These are phyloP conservation scores for Pythium brassicae DNA, from an alignment of 352 stramenopile species.

Conservation along the genomic window DNA sequence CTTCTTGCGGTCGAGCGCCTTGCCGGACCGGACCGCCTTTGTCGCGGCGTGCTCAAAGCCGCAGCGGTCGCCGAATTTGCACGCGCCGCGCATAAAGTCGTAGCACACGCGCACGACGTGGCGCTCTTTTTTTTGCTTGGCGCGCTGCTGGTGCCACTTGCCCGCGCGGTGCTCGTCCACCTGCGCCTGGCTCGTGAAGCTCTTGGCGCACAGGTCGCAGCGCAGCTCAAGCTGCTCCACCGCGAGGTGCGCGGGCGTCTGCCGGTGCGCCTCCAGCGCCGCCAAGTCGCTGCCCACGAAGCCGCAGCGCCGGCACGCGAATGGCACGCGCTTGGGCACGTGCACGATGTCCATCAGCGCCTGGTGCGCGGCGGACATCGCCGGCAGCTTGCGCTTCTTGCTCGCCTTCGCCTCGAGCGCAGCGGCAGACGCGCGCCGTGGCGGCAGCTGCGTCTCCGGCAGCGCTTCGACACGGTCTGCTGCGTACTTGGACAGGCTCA, in stretches of 20 bases:
- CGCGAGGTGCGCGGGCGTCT: constrained; percentile 42
- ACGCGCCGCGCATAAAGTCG: constrained; percentile 77
- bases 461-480: constrained; percentile 60
- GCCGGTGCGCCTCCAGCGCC: constrained; percentile 53
- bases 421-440: constrained; percentile 17
- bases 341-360: constrained; percentile 42
- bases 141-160: constrained; percentile 82
- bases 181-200: constrained; percentile 73
- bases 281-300: constrained; percentile 74
- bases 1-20: constrained; percentile 47
- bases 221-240: constrained; percentile 27
- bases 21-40: constrained; percentile 54
- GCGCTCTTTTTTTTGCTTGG: constrained; percentile 57
- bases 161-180: constrained; percentile 70
- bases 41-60: constrained; percentile 70
- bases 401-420: constrained; percentile 24
- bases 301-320: constrained; percentile 74
- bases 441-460: constrained; percentile 49
- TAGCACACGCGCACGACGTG: constrained; percentile 78
- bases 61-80: constrained; percentile 60
- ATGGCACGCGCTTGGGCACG: constrained; percentile 73
- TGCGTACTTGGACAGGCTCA: constrained; percentile 69
- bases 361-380: constrained; percentile 22
- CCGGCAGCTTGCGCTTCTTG: constrained; percentile 33
- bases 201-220: constrained; percentile 69